These are phyloP conservation scores for Penicillium ochrochloron DNA, from an alignment of 495 filamentous ascomycete species.

Conservation along the genomic window DNA sequence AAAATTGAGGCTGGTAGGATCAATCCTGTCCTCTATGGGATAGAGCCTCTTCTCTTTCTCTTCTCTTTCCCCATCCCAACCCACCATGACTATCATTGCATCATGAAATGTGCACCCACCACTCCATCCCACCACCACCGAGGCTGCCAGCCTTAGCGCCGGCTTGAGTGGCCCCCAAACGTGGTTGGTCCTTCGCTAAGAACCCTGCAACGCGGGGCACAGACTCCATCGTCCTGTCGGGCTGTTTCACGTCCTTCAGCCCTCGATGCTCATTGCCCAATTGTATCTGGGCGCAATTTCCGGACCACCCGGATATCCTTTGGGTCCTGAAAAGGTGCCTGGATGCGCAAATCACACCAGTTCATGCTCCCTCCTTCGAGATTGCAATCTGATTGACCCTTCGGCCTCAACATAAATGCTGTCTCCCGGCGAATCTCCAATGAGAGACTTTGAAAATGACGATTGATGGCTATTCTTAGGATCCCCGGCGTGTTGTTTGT, in stretches of 20 bases:
- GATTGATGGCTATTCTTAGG: slow-evolving; percentile 4
- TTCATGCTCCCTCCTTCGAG: not conserved
- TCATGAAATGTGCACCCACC: not conserved
- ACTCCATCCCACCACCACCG: not conserved
- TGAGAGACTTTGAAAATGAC: not conserved
- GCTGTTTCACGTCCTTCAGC: slow-evolving; percentile 18
- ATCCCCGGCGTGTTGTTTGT: not conserved
- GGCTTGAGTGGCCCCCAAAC: slow-evolving; percentile 18
- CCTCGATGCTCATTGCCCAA: slow-evolving; percentile 16
- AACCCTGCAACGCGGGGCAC: slow-evolving; percentile 26
- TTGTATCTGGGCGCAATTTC: slow-evolving; percentile 17
- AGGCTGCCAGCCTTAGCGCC: slow-evolving; percentile 6
- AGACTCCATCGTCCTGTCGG: slow-evolving; percentile 16
- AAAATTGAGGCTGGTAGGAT: not conserved
- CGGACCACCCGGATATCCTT: slow-evolving; percentile 17
- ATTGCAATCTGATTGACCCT: not conserved
- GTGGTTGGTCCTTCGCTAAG: slow-evolving; percentile 15
- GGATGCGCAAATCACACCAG: too few species aligned
- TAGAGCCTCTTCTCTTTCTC: not conserved
- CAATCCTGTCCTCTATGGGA: not conserved
- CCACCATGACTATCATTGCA: not conserved
- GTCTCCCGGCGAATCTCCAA: not conserved
- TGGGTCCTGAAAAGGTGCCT: not conserved
- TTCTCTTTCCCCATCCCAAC: not conserved
- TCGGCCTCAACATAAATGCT: not conserved